Conservation (phyloP, 2,329 filamentous ascomycete species). For the Penicillium fuscoglaucum region DNA sequence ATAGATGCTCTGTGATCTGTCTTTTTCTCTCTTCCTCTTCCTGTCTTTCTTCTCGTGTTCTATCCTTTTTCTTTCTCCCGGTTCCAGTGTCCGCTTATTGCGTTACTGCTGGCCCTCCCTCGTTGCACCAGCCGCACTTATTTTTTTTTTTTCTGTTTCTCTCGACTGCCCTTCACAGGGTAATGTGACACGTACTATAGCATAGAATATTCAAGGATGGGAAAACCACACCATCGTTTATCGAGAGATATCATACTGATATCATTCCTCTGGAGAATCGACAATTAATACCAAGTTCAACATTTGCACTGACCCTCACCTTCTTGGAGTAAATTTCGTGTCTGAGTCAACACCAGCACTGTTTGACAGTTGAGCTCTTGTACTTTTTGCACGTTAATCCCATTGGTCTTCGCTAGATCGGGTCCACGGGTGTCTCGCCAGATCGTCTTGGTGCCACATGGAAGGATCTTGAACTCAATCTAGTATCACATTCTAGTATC, state of each 20-base stretch:
- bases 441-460: neutral
- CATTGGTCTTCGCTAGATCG: neutral
- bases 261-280: constrained; percentile 15
- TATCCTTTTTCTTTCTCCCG: constrained; percentile 21
- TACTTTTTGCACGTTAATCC: neutral
- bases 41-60: constrained; percentile 18
- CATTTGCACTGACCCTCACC: neutral
- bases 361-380: neutral
- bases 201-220: constrained; percentile 32
- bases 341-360: neutral
- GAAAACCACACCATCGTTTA: constrained; percentile 29
- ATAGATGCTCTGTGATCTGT: constrained; percentile 27
- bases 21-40: constrained; percentile 17
- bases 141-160: constrained; percentile 20
- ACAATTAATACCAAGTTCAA: constrained; percentile 13
- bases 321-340: neutral
- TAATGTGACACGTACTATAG: constrained; percentile 33
- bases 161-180: constrained; percentile 19
- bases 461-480: constrained; percentile 6
- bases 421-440: neutral
- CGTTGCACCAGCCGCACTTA: constrained; percentile 26
- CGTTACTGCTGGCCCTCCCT: constrained; percentile 24
- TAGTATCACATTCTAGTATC: neutral
- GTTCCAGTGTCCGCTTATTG: constrained; percentile 27
- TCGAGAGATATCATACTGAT: constrained; percentile 14